Conservation (phyloP, 495 filamentous ascomycete genomes). For the Pyronema omphalodes region DNA sequence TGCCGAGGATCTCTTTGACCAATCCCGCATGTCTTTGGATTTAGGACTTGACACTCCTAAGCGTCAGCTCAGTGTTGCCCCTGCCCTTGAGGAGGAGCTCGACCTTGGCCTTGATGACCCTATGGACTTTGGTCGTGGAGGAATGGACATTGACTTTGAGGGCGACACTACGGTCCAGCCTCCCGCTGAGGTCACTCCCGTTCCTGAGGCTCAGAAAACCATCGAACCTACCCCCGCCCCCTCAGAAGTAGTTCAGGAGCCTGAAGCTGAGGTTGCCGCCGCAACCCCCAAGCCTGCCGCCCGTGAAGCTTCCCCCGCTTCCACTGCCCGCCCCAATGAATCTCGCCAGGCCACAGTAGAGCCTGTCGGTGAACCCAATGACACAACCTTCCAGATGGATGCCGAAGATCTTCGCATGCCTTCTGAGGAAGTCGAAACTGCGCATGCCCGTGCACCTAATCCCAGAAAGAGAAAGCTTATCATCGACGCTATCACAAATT, state of each 20-base stretch:
- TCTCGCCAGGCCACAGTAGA: conserved; percentile 24
- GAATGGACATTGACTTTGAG: conserved; percentile 33
- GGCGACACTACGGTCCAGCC: conserved; percentile 28
- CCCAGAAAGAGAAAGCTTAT: conserved; percentile 20
- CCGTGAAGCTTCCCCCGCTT: conserved; percentile 3
- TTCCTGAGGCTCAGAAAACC: conserved; percentile 6
- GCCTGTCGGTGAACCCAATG: conserved; percentile 3
- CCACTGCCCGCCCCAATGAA: conserved; percentile 23
- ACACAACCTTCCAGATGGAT: background rate
- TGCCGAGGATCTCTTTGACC: conserved; percentile 58
- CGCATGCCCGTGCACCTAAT: conserved; percentile 30
- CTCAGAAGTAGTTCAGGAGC: background rate
- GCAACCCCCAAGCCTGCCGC: background rate
- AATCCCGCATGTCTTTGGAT: conserved; percentile 25
- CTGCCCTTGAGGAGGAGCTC: conserved; percentile 25
- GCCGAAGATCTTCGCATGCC: background rate
- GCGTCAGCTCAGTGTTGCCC: background rate
- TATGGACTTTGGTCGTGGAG: conserved; percentile 40
- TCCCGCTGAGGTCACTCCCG: conserved; percentile 26
- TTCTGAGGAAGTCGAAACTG: conserved; percentile 29
- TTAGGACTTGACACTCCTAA: conserved; percentile 29
- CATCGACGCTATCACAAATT: conserved; percentile 22
- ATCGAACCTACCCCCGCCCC: background rate
- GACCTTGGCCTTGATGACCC: conserved; percentile 40
- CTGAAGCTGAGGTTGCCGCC: background rate